These are phyloP conservation scores for Naganishia kalamii DNA, from an alignment of 768 basidiomycete genomes.

Conservation along the genomic window DNA sequence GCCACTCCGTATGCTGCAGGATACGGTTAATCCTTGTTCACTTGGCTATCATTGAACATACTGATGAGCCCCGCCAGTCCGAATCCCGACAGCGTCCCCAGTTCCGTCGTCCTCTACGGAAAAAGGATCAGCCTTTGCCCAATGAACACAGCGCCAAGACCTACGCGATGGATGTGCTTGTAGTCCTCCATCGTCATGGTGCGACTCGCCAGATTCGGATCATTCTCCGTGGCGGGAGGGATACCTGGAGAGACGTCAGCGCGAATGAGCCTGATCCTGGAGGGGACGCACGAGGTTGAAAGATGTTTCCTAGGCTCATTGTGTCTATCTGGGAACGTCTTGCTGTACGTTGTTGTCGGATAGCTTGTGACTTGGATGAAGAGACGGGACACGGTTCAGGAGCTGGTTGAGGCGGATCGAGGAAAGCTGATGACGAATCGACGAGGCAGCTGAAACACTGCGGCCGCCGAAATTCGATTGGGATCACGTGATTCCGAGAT, in stretches of 20 bases:
- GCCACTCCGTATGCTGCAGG: neutral
- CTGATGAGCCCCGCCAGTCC: neutral
- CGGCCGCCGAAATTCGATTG: neutral
- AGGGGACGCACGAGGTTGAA: slow-evolving; percentile 1
- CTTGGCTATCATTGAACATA: neutral
- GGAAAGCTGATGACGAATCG: slow-evolving; percentile 6
- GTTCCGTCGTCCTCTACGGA: neutral
- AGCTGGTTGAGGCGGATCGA: neutral
- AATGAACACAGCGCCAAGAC: neutral
- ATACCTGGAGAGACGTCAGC: neutral
- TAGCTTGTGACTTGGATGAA: too few relatives aligned
- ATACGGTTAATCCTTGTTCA: neutral
- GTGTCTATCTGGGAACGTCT: too few relatives aligned
- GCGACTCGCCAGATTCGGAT: slow-evolving; percentile 1
- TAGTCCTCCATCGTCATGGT: slow-evolving; percentile 13
- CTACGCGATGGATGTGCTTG: neutral
- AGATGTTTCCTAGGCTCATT: slow-evolving; percentile 8
- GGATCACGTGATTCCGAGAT: slow-evolving; percentile 10
- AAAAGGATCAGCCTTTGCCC: neutral
- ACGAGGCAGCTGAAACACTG: slow-evolving; percentile 7
- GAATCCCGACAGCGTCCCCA: slow-evolving; percentile 6
- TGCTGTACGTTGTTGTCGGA: too few relatives aligned
- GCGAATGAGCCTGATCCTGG: neutral
- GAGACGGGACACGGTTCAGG: neutral
- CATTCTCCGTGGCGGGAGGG: slow-evolving; percentile 1